Percentiles rank a stretch among this genome's conserved stretches.
These are phyloP conservation scores for Plasmodium cynomolgi DNA, from an alignment of 169 alveolate genomes.

Conservation along the genomic window DNA sequence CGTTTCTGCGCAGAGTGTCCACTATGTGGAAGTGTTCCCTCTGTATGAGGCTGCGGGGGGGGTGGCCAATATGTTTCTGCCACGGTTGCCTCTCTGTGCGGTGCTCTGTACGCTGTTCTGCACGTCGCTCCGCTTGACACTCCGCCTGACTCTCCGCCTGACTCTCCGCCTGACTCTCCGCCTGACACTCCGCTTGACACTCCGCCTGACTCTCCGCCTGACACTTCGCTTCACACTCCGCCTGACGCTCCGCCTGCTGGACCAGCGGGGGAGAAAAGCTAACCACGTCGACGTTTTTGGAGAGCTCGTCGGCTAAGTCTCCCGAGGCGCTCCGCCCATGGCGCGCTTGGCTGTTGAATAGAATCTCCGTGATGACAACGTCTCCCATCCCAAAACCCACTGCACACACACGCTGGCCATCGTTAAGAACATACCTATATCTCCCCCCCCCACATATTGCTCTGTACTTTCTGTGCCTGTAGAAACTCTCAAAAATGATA, in stretches of 20 bases:
- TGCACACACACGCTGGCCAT: neutral
- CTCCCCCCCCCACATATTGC: constrained; percentile 75
- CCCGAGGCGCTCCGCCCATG: too few species aligned
- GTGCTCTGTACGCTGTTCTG: too few species aligned
- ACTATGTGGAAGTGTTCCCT: constrained; percentile 32
- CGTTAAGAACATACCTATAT: constrained; percentile 18
- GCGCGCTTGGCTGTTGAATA: constrained; percentile 14
- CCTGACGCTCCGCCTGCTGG: neutral
- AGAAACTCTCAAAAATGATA: constrained; percentile 45
- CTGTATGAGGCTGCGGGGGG: neutral
- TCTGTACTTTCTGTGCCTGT: constrained; percentile 22
- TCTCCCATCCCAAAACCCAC: constrained; percentile 74
- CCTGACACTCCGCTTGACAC: too few species aligned
- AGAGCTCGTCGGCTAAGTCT: neutral
- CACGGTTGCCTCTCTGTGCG: neutral
- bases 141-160: too few species aligned
- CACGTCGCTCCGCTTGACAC: too few species aligned
- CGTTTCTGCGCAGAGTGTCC: constrained; percentile 24
- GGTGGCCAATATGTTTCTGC: neutral
- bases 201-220: too few species aligned
- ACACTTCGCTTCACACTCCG: too few species aligned
- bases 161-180: too few species aligned
- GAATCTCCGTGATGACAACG: constrained; percentile 59
- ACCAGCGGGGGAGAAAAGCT: constrained; percentile 26
- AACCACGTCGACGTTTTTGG: constrained; percentile 30